Evolutionary conservation across 768 basidiomycete genomes (phyloP).

Genomic region (Coprinellus micaceus): DNA sequence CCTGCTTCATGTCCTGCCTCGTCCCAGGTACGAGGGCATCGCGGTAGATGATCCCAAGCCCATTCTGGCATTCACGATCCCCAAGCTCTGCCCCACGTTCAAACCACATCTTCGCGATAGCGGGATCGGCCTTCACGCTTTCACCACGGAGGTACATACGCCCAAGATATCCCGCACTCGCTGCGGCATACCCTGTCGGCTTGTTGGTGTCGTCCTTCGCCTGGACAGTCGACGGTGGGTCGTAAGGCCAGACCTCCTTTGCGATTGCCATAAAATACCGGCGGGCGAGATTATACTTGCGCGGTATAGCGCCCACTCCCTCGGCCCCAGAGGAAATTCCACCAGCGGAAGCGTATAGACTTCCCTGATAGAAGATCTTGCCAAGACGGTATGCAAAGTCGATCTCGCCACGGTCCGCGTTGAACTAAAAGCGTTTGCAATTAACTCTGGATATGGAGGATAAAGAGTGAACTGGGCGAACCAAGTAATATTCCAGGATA

Average conservation of each 20-base stretch:
- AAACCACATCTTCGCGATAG: constrained; percentile 89
- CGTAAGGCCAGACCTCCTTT: constrained; percentile 83
- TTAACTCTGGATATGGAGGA: neutral
- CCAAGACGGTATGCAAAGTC: constrained; percentile 90
- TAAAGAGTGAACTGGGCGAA: constrained; percentile 28
- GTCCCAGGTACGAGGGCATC: constrained; percentile 77
- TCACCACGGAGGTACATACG: constrained; percentile 94
- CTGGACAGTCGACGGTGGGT: constrained; percentile 55
- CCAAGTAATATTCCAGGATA: constrained; percentile 87
- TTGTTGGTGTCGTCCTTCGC: constrained; percentile 51
- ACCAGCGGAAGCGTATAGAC: constrained; percentile 75
- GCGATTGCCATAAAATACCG: constrained; percentile 85
- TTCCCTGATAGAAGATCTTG: constrained; percentile 95
- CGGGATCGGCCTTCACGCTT: constrained; percentile 74
- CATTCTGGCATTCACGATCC: constrained; percentile 87
- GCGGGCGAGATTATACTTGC: constrained; percentile 71
- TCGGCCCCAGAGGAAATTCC: constrained; percentile 87
- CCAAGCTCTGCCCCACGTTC: constrained; percentile 77
- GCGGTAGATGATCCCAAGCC: constrained; percentile 86
- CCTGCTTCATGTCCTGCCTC: constrained; percentile 60
- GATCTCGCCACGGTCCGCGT: constrained; percentile 87
- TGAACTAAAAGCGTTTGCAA: constrained; percentile 58
- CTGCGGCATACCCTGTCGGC: constrained; percentile 61
- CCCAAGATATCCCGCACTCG: constrained; percentile 85
- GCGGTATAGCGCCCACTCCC: constrained; percentile 85